These are phyloP conservation scores for Harrya chromipes DNA, from an alignment of 768 basidiomycete species.

Conservation along the genomic window DNA sequence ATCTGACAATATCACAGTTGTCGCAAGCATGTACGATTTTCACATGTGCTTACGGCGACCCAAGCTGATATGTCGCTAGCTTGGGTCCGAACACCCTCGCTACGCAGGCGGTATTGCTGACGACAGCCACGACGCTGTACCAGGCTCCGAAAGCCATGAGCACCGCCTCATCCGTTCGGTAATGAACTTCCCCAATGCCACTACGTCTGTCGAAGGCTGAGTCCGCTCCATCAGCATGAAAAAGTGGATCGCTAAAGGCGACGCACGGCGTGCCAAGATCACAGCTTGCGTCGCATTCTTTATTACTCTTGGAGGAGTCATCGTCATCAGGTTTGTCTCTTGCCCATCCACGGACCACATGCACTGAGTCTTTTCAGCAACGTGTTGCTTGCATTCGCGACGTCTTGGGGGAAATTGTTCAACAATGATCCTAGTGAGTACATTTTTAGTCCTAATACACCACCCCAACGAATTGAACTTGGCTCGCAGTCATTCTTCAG, in stretches of 20 bases:
- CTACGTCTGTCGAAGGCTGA: background rate
- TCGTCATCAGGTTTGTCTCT: constrained; percentile 10
- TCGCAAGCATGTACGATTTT: constrained; percentile 23
- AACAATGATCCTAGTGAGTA: constrained; percentile 47
- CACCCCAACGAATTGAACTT: background rate
- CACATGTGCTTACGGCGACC: background rate
- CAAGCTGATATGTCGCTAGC: constrained; percentile 11
- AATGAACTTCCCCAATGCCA: constrained; percentile 6
- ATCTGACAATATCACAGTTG: constrained; percentile 11
- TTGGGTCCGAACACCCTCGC: constrained; percentile 23
- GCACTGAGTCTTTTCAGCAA: constrained; percentile 25
- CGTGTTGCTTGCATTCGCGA: constrained; percentile 42
- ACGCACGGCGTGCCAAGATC: constrained; percentile 18
- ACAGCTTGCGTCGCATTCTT: constrained; percentile 16
- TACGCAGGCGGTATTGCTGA: constrained; percentile 25
- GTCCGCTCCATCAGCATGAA: constrained; percentile 12
- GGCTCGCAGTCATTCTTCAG: constrained; percentile 36
- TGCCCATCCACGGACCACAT: background rate
- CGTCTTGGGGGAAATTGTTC: constrained; percentile 57
- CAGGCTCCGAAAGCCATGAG: constrained; percentile 21
- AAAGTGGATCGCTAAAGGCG: constrained; percentile 20
- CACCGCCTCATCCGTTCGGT: constrained; percentile 24
- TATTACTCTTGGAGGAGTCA: constrained; percentile 11
- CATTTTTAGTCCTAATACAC: background rate
- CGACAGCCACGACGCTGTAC: constrained; percentile 23